Conservation (phyloP, 345 rosid species). For the Gossypium anomalum region DNA sequence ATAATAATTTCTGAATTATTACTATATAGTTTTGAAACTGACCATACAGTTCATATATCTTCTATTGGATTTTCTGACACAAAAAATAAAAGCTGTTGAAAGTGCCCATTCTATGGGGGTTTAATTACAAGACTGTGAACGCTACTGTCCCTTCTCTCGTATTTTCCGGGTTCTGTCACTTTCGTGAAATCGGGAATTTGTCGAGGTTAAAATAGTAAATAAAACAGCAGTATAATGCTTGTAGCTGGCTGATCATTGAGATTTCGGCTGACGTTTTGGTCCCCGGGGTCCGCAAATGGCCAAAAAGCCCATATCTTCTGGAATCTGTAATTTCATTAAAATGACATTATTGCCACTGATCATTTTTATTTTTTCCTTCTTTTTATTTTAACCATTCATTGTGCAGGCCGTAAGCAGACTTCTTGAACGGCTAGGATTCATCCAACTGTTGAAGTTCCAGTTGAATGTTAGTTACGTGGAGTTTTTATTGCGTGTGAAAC, state of each 20-base stretch:
- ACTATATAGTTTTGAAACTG: constrained; percentile 28
- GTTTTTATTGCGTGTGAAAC: constrained; percentile 71
- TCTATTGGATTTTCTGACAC: constrained; percentile 83
- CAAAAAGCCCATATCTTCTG: constrained; percentile 47
- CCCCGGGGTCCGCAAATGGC: constrained; percentile 49
- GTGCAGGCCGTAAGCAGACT: constrained; percentile 43
- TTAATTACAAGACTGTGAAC: constrained; percentile 38
- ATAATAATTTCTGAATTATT: background rate
- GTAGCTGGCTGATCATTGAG: constrained; percentile 25
- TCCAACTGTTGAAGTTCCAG: constrained; percentile 47
- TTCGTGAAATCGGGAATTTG: constrained; percentile 12
- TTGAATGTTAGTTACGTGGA: constrained; percentile 60
- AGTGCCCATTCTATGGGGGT: constrained; percentile 15
- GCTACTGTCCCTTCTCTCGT: constrained; percentile 3
- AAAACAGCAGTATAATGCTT: background rate
- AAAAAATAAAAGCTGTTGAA: constrained; percentile 8
- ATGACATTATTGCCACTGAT: constrained; percentile 29
- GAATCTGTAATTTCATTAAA: constrained; percentile 26
- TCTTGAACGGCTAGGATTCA: constrained; percentile 52
- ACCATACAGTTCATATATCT: constrained; percentile 54
- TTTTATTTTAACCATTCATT: background rate
- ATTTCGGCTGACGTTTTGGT: constrained; percentile 38
- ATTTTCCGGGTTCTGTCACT: background rate
- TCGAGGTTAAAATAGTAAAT: constrained; percentile 30
- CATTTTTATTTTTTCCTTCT: too few species aligned